These are phyloP conservation scores for Carpinus viminea DNA, from an alignment of 306 rosid genomes.

Conservation along the genomic window DNA sequence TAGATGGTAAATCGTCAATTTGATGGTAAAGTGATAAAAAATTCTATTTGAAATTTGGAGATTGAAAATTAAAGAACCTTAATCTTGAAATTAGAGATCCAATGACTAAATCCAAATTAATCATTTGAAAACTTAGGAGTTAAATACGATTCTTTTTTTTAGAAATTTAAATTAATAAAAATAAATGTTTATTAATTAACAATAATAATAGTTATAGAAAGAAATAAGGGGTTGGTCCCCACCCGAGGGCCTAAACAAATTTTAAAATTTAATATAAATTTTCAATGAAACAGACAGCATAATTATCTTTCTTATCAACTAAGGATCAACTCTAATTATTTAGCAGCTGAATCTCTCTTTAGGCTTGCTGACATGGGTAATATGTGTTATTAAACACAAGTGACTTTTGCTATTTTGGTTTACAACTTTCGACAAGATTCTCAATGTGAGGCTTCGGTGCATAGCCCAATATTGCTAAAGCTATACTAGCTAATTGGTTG, in stretches of 20 bases:
- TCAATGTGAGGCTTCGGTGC: neutral
- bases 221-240: neutral
- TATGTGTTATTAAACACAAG: neutral
- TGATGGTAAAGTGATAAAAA: too few species aligned
- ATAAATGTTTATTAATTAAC: neutral
- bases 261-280: neutral
- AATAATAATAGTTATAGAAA: neutral
- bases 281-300: slow-evolving; percentile 2
- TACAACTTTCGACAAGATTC: neutral
- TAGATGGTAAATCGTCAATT: too few species aligned
- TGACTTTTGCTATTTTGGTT: slow-evolving; percentile 8
- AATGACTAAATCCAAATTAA: too few species aligned
- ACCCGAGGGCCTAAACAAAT: neutral
- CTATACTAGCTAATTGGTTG: neutral
- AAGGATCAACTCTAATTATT: slow-evolving; percentile 3
- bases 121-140: too few species aligned
- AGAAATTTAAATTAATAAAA: too few species aligned
- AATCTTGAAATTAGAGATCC: too few species aligned
- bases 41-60: too few species aligned
- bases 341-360: neutral
- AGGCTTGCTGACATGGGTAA: neutral
- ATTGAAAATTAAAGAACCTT: too few species aligned
- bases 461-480: neutral
- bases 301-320: slow-evolving; percentile 2
- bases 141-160: too few species aligned